These are phyloP conservation scores for Mycena pura DNA, from an alignment of 768 basidiomycete species.

Conservation along the genomic window DNA sequence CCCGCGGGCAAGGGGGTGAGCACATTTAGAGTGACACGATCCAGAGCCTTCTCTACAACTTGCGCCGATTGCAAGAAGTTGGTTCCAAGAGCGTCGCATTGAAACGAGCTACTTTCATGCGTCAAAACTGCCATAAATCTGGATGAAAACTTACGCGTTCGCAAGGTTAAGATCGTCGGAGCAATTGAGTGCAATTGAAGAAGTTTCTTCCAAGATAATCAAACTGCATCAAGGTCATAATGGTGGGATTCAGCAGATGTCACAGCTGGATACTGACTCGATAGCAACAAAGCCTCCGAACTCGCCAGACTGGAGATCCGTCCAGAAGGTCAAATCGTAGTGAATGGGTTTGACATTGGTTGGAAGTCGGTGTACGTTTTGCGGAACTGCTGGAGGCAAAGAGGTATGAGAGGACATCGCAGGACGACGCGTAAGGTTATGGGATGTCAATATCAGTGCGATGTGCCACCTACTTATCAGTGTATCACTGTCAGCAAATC, in stretches of 20 bases:
- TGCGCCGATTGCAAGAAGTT: conserved; percentile 53
- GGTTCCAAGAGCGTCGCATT: conserved; percentile 55
- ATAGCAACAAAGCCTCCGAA: conserved; percentile 82
- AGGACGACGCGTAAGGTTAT: too few relatives aligned
- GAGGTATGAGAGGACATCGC: conserved; percentile 4
- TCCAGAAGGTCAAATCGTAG: conserved; percentile 80
- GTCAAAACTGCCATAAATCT: background rate
- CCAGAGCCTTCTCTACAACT: conserved; percentile 62
- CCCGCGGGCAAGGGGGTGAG: conserved; percentile 63
- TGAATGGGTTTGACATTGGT: conserved; percentile 70
- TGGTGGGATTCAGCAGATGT: background rate
- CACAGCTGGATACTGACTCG: conserved; percentile 57
- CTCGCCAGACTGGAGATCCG: conserved; percentile 78
- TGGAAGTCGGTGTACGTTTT: conserved; percentile 66
- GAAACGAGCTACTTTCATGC: conserved; percentile 36
- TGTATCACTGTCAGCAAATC: too few relatives aligned
- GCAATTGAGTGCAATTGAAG: conserved; percentile 67
- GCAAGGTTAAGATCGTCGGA: conserved; percentile 62
- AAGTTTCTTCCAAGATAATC: conserved; percentile 65
- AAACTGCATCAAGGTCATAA: conserved; percentile 49
- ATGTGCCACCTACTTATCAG: too few relatives aligned
- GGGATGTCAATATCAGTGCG: too few relatives aligned
- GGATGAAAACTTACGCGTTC: conserved; percentile 40
- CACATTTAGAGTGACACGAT: conserved; percentile 70
- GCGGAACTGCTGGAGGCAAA: background rate